phyloP scores from a whole-genome alignment of 2,329 filamentous ascomycete genomes.

The Periconia sp. region DNA sequence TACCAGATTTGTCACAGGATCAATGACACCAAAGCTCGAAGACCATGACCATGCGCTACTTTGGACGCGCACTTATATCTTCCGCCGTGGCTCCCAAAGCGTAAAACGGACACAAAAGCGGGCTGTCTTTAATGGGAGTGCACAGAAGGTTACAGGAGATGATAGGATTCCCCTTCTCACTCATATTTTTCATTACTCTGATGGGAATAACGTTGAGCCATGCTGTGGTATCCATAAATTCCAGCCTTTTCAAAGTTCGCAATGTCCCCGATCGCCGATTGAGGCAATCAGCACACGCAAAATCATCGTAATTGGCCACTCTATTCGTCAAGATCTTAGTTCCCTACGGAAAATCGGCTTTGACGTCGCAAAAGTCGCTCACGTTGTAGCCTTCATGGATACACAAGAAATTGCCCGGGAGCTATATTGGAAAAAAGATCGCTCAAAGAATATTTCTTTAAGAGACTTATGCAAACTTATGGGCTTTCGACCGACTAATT shows the following conservation, averaged over 20 bases:
- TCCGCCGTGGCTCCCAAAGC: slow-evolving; percentile 8
- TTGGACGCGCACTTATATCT: slow-evolving; percentile 13
- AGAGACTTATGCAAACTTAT: slow-evolving; percentile 11
- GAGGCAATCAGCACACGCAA: slow-evolving; percentile 1
- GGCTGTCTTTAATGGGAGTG: slow-evolving; percentile 10
- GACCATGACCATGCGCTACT: slow-evolving; percentile 4
- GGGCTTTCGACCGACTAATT: slow-evolving; percentile 7
- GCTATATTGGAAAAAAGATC: slow-evolving; percentile 10
- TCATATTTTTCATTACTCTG: slow-evolving; percentile 10
- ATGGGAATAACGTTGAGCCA: slow-evolving; percentile 4
- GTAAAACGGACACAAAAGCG: slow-evolving; percentile 7
- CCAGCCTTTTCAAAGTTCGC: slow-evolving; percentile 2
- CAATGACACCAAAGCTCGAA: neutral
- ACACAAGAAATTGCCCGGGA: slow-evolving; percentile 14
- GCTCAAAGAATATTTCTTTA: slow-evolving; percentile 10
- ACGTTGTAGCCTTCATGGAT: slow-evolving; percentile 11
- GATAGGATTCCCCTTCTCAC: slow-evolving; percentile 7
- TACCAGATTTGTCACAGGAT: slow-evolving; percentile 7
- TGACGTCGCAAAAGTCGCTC: slow-evolving; percentile 2
- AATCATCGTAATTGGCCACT: slow-evolving; percentile 7
- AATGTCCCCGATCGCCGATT: neutral
- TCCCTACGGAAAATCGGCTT: slow-evolving; percentile 6
- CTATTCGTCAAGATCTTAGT: slow-evolving; percentile 3
- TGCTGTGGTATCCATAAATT: slow-evolving; percentile 12
- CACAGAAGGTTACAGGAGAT: slow-evolving; percentile 6